These are phyloP conservation scores for Bryum argenteum DNA, from an alignment of 225 moss, liverwort and hornwort species.

Conservation along the genomic window DNA sequence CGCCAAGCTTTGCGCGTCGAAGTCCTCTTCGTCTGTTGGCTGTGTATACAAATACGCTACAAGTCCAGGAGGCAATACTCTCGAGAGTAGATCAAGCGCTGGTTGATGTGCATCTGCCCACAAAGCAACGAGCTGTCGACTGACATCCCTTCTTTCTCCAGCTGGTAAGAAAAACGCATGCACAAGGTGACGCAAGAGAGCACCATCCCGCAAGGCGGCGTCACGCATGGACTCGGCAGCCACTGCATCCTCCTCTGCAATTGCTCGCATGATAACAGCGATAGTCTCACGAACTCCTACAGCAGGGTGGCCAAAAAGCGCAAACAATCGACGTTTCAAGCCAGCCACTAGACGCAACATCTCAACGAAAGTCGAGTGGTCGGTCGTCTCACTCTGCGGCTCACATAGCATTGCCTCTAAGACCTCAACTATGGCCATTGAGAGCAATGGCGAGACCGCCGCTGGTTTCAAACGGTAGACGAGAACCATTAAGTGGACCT, in stretches of 20 bases:
- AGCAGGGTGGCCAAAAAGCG: slow-evolving; percentile 90
- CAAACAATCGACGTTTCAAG: slow-evolving; percentile 78
- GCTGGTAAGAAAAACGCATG: slow-evolving; percentile 77
- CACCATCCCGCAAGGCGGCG: slow-evolving; percentile 90
- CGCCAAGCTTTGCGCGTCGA: slow-evolving; percentile 52
- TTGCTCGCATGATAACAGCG: slow-evolving; percentile 93
- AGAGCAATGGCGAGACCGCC: slow-evolving; percentile 81
- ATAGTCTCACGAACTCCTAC: slow-evolving; percentile 94
- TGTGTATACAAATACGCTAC: slow-evolving; percentile 86
- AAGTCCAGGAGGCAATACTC: slow-evolving; percentile 81
- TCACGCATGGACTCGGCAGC: slow-evolving; percentile 96
- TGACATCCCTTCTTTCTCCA: slow-evolving; percentile 88
- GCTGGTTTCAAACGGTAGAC: slow-evolving; percentile 77
- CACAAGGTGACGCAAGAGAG: slow-evolving; percentile 82
- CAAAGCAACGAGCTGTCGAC: slow-evolving; percentile 87
- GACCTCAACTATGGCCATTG: slow-evolving; percentile 87
- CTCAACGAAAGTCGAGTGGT: slow-evolving; percentile 76
- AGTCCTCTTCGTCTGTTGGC: slow-evolving; percentile 71
- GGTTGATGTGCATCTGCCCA: slow-evolving; percentile 98
- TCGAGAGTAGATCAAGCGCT: slow-evolving; percentile 82
- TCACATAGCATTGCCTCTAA: slow-evolving; percentile 95
- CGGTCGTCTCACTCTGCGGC: slow-evolving; percentile 89
- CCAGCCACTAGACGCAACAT: slow-evolving; percentile 89
- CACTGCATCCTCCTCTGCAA: slow-evolving; percentile 94
- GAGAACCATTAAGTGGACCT: slow-evolving; percentile 72